Base-by-base conservation (phyloP, 345 rosid genomes). In the Turnera subulata region DNA sequence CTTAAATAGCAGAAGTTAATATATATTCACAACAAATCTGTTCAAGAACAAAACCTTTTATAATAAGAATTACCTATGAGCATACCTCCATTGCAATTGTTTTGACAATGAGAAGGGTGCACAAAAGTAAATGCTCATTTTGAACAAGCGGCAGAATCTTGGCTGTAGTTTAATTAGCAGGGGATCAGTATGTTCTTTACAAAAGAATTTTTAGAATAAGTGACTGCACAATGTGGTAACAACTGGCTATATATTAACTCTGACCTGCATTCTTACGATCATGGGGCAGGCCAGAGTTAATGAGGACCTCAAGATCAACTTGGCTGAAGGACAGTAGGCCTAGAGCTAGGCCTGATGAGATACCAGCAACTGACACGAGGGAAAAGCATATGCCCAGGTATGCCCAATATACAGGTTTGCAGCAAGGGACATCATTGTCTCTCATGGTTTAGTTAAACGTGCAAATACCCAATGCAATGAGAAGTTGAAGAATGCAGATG, bases 321-420 rank as follows among this genome's bases (percentile, higher is more conserved):
- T 64, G 53, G 47, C 74, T 66, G 56, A 69, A 65, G 11, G 78
- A 74, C 46, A 74, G 42, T 53, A 74, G 66, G 32, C 78, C 78
- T 24, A 74, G 48, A 25, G 78, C 73, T 1, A 74, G 74, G 26
- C 78, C 78, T 14, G 78, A 74, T n/a, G 58, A 60, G 46, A 69
- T 47, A 32, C 74, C 78, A 1, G 74, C 74, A 29, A 65, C n/a
- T 17, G 64, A 22, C 46, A 69, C 74, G 11, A 69, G 66, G 16
- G 39, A 55, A 19, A 69, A 24, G 37, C 62, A 69, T 51, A 65
- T 35, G 15, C 33, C 46, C 12, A 69, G 45, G 54, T 65, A 65
- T 22, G 17, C 60, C 72, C 78, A 69, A 62, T 56, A 74, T 60
- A 55, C 61, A 0, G 58, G 37, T 37, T 53, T 10, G 50, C 75